Base-by-base conservation (phyloP, 1,139 yeast species). In the Diutina pseudorugosa region DNA sequence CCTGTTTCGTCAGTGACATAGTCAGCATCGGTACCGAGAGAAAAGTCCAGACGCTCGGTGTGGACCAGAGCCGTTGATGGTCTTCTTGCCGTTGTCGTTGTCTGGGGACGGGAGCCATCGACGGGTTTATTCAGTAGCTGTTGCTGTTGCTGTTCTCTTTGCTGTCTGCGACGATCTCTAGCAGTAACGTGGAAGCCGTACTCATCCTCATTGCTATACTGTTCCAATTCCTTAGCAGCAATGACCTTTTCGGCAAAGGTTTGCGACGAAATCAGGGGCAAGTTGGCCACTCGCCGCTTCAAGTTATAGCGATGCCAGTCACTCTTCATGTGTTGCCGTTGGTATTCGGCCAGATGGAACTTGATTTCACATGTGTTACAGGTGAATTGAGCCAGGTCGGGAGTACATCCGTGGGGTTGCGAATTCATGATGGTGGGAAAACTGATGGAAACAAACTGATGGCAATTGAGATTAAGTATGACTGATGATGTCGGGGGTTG, bases 301-400 rank as follows among this genome's bases (percentile, higher is more conserved):
- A 80, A 69, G 59, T 80, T 80, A 62, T 80, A 80, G 58, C 84
- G 69, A 66, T 85, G 94, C 94, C 94, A 85, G 56, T 85, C 94
- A 2, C 86, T 73, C 62, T 76, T 70, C 82, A 82, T 76, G 61
- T 75, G 79, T 45, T 61, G 60, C 47, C 78, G 63, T 60, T 75
- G 79, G 58, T 68, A 70, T 53, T 64, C 70, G 19, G 40, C 47
- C 47, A 43, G 47, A 16, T 14, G 33, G 47, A 43, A 43, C 33
- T 43, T 43, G 16, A 23, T 21, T 14, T 8, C 30, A 43, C 47
- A 43, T 3, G 47, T 20, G 19, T 43, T 43, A 43, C 47, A 43
- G 12, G 47, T 43, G 25, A 43, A 43, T 6, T 43, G 30, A 12
- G 33, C 5, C 47, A 20, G 30, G 16, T 43, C 33, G 14, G 47